phyloP scores from a whole-genome alignment of 2,329 filamentous ascomycete species.

The Lecanoromycetidae sp. region DNA sequence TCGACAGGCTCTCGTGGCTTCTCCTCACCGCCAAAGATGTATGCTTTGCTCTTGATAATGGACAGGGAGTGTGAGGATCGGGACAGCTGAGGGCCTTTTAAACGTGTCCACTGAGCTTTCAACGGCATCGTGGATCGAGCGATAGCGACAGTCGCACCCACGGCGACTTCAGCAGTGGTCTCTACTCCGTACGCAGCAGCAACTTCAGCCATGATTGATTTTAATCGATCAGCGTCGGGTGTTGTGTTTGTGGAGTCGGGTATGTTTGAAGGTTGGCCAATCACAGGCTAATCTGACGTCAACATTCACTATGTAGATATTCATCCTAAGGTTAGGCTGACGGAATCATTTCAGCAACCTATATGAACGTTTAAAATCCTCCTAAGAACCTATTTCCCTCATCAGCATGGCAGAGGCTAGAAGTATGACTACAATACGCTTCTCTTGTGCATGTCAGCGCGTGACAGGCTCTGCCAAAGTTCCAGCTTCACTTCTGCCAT shows the following conservation, averaged over 20 bases:
- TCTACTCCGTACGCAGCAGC: constrained; percentile 15
- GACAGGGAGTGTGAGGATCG: constrained; percentile 65
- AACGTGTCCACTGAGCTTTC: constrained; percentile 20
- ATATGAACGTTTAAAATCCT: too few species aligned
- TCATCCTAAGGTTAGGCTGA: too few species aligned
- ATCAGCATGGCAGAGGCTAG: not conserved
- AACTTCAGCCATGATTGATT: constrained; percentile 10
- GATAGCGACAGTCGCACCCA: constrained; percentile 14
- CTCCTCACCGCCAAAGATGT: constrained; percentile 68
- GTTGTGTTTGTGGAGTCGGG: not conserved
- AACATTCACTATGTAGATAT: too few species aligned
- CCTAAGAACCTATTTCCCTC: too few species aligned
- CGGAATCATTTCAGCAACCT: too few species aligned
- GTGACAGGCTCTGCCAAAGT: constrained; percentile 27
- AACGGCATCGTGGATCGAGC: constrained; percentile 17
- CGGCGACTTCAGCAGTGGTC: constrained; percentile 14
- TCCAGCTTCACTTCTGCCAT: constrained; percentile 26
- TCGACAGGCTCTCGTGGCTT: constrained; percentile 55
- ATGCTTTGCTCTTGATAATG: constrained; percentile 45
- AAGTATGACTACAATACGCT: constrained; percentile 17
- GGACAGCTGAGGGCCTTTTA: constrained; percentile 44
- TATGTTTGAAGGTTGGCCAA: too few species aligned
- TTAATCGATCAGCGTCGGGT: not conserved
- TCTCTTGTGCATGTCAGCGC: constrained; percentile 29
- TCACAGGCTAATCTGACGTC: too few species aligned